Base-by-base conservation (phyloP, 1,139 yeast genomes). In the Sugiyamaella xylanicola region DNA sequence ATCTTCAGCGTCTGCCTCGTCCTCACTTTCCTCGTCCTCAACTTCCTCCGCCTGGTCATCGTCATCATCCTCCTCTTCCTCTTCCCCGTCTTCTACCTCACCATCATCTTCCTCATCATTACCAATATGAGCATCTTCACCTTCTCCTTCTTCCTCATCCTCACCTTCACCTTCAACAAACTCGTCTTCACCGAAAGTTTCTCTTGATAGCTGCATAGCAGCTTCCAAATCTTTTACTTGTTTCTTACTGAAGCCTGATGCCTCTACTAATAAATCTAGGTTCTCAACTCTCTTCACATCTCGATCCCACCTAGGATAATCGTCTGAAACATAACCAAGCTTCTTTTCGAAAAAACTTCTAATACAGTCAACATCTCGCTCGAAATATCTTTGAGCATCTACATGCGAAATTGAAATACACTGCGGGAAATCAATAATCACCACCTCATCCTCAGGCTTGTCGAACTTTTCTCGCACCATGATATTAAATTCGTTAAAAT, bases 351-450 rank as follows among this genome's bases (percentile, higher is more conserved):
- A 93, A 67, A 92, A 95, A 49, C 85, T 79, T 60, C 91, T 78
- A 58, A 93, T 84, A 68, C 98, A 92, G 58, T 89, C 87, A 21
- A 93, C 96, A 73, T 93, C 99, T 73, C 99, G 81, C 63, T 88
- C 84, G 70, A 93, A 93, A 70, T 89, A 92, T 57, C 79, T 80
- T 62, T 85, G 85, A 11, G 99, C 98, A 68, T 93, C 97, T 2
- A 77, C 79, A 69, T 93, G 99, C 63, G 88, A 92, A 44, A 88
- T 88, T 16, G 97, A 89, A 20, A 93, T 88, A 83, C 97, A 92
- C 73, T 93, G 99, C 3, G 99, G 99, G 77, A 93, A 93, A 78
- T 93, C 99, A 65, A 93, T 93, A 22, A 93, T 96, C 21, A 91
- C 86, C 64, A 91, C 89, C 54, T 72, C 75, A 16, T 66, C 58